Conservation (phyloP, 805 yeast genomes). For the Wickerhamiella galacta region DNA sequence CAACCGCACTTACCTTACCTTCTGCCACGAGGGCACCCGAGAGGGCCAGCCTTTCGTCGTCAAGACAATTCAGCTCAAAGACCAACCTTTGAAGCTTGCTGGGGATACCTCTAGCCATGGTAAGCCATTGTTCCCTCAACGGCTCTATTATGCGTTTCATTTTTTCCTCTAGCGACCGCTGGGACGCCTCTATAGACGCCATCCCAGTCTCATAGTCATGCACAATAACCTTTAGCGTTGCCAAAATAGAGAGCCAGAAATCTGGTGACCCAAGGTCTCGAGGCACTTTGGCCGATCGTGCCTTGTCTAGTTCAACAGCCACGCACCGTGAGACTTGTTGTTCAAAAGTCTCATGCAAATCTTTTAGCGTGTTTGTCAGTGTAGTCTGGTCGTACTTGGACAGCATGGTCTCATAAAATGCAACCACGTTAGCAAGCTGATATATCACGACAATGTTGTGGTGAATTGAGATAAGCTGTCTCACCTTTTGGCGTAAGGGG, state of each 20-base stretch:
- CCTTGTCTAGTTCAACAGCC: conserved; percentile 21
- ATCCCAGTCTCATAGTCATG: conserved; percentile 27
- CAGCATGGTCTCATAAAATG: conserved; percentile 53
- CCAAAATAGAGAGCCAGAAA: conserved; percentile 55
- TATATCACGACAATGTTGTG: conserved; percentile 36
- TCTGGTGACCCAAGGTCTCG: conserved; percentile 62
- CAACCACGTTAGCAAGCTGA: conserved; percentile 45
- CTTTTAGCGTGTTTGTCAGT: conserved; percentile 14
- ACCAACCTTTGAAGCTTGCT: conserved; percentile 14
- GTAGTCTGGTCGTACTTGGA: conserved; percentile 26
- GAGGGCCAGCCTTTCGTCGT: conserved; percentile 18
- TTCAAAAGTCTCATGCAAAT: conserved; percentile 23
- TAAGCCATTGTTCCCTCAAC: conserved; percentile 17
- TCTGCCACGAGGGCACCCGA: too few species aligned
- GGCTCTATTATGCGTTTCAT: conserved; percentile 22
- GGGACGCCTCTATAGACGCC: conserved; percentile 7
- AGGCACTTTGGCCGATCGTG: not conserved
- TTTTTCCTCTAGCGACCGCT: conserved; percentile 8
- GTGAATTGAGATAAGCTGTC: conserved; percentile 52
- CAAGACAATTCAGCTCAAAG: conserved; percentile 23
- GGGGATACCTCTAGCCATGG: conserved; percentile 15
- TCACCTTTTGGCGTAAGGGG: conserved; percentile 48
- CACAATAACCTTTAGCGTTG: conserved; percentile 42
- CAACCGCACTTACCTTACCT: too few species aligned
- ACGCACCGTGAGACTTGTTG: conserved; percentile 27